A percentile compares a stretch with the other conserved stretches of the same genome.
Conservation (phyloP, 2,329 filamentous ascomycete species). For the Dothistroma pini region DNA sequence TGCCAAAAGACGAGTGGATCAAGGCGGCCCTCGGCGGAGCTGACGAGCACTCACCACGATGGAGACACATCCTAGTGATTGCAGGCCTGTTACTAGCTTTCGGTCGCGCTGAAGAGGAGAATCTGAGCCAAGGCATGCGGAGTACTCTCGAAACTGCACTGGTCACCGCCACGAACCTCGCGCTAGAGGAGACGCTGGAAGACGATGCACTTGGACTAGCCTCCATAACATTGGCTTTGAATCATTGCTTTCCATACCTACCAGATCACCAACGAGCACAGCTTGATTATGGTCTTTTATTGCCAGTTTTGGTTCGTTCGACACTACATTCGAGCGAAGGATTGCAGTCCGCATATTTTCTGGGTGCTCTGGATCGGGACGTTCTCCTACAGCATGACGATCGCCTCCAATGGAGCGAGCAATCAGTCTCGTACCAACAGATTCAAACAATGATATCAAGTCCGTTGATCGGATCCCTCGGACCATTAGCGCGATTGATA, state of each 20-base stretch:
- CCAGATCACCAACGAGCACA: constrained; percentile 56
- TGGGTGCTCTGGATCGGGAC: constrained; percentile 66
- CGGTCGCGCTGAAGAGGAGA: constrained; percentile 59
- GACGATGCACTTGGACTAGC: constrained; percentile 48
- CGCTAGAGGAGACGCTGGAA: constrained; percentile 56
- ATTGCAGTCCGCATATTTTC: constrained; percentile 70
- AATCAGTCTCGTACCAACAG: constrained; percentile 57
- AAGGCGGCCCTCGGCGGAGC: constrained; percentile 57
- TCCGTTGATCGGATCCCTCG: constrained; percentile 64
- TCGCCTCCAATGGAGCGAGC: constrained; percentile 61
- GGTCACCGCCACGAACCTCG: constrained; percentile 71
- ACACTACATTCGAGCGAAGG: constrained; percentile 69
- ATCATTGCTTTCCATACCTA: constrained; percentile 71
- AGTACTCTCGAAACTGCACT: constrained; percentile 69
- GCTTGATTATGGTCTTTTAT: constrained; percentile 63
- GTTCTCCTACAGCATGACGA: constrained; percentile 51
- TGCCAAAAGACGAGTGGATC: constrained; percentile 53
- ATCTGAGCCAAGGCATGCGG: constrained; percentile 61
- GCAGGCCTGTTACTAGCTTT: constrained; percentile 76
- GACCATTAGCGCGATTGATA: constrained; percentile 62
- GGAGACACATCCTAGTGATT: constrained; percentile 80
- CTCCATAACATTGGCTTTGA: constrained; percentile 65
- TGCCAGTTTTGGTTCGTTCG: constrained; percentile 66
- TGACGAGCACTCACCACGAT: constrained; percentile 61
- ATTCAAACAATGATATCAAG: constrained; percentile 57